Conservation (phyloP, 345 rosid species). For the Gossypium ekmanianum region DNA sequence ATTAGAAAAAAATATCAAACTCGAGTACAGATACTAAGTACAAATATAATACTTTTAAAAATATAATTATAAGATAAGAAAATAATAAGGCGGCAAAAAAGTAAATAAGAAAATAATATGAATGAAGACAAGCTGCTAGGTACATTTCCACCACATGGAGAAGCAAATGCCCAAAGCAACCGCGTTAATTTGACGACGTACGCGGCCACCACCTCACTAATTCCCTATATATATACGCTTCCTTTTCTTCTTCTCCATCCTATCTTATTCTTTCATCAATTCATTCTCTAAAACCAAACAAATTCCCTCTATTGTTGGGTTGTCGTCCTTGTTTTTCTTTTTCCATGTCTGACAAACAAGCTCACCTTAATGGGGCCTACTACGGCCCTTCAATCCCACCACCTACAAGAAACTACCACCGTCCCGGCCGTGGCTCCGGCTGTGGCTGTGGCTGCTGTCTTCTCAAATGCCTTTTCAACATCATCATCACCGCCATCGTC, state of each 20-base stretch:
- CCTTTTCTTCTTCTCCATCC: too few species aligned
- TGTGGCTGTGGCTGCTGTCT: conserved; percentile 64
- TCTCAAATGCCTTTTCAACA: conserved; percentile 39
- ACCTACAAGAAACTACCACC: conserved; percentile 34
- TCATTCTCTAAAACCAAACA: too few species aligned
- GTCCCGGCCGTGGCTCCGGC: conserved; percentile 37
- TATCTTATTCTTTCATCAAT: too few species aligned
- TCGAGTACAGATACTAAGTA: too few species aligned
- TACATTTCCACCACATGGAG: background rate
- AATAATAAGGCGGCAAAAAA: too few species aligned
- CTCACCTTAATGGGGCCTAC: conserved; percentile 55
- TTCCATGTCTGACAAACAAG: conserved; percentile 54
- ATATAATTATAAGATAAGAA: too few species aligned
- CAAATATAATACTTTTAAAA: too few species aligned
- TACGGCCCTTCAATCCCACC: conserved; percentile 73
- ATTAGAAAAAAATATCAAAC: too few species aligned
- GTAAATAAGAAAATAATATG: too few species aligned
- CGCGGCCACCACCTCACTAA: background rate
- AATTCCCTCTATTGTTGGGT: background rate
- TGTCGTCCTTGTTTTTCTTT: background rate
- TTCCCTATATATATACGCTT: background rate
- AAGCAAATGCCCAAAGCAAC: background rate
- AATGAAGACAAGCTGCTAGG: too few species aligned
- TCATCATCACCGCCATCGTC: conserved; percentile 38
- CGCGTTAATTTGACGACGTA: background rate